Conservation (phyloP, 2,329 filamentous ascomycete species). For the Aureobasidium melanogenum region DNA sequence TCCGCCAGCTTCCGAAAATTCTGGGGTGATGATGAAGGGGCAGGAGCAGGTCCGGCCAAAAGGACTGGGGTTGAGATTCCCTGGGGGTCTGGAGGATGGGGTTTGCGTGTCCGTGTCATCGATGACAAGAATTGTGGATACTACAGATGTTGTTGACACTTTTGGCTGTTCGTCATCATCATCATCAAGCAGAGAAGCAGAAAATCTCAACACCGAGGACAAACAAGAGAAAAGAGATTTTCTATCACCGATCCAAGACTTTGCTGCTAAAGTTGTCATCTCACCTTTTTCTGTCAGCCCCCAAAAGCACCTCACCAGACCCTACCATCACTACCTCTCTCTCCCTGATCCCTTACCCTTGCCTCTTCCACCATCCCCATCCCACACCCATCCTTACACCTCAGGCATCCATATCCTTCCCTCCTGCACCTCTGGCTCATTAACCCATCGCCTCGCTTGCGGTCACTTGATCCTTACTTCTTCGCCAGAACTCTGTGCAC, state of each 20-base stretch:
- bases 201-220: not conserved
- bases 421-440: not conserved
- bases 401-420: not conserved
- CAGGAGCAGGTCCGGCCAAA: not conserved
- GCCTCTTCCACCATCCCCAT: not conserved
- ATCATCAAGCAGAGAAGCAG: not conserved
- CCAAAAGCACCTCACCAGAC: not conserved
- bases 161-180: not conserved
- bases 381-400: not conserved
- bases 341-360: not conserved
- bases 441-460: not conserved
- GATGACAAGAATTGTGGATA: not conserved
- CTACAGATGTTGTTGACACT: not conserved
- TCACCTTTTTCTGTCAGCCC: too few species aligned
- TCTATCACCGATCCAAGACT: not conserved
- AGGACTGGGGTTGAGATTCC: not conserved
- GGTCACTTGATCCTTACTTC: not conserved
- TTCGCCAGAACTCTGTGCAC: not conserved
- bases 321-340: not conserved
- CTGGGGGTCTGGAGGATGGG: too few species aligned
- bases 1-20: too few species aligned
- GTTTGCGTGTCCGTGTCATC: not conserved
- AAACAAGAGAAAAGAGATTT: not conserved
- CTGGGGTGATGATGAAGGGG: too few species aligned
- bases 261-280: too few species aligned